Evolutionary conservation across 441 rosid genomes (phyloP).

Genomic region (Metrosideros polymorpha): DNA sequence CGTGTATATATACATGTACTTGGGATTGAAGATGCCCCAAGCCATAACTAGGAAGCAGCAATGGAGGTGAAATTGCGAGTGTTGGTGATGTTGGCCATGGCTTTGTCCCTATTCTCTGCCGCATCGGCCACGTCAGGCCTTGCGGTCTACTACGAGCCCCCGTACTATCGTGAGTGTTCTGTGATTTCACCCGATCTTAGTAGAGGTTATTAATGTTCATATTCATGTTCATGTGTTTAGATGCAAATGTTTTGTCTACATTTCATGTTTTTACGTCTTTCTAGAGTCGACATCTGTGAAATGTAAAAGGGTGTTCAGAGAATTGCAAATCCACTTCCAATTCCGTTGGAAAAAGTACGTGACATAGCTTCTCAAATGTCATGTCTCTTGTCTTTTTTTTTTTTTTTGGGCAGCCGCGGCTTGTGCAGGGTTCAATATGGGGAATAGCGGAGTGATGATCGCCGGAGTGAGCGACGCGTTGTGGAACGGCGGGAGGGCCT

Average conservation of each 20-base stretch:
- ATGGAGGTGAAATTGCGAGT: background rate
- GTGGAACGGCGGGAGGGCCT: conserved; percentile 7
- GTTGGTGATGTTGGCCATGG: background rate
- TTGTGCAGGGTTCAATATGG: background rate
- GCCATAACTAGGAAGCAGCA: background rate
- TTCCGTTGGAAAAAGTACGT: background rate
- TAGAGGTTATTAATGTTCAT: background rate
- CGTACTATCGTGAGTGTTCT: background rate
- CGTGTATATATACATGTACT: background rate
- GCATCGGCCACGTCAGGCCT: background rate
- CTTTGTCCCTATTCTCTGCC: background rate
- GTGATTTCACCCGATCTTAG: background rate
- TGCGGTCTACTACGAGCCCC: background rate
- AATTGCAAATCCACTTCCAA: background rate
- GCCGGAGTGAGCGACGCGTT: conserved; percentile 8
- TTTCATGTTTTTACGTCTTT: background rate
- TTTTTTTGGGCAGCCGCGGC: background rate
- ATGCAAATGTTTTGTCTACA: background rate
- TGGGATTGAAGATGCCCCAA: background rate
- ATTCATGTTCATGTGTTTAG: background rate
- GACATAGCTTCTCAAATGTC: background rate
- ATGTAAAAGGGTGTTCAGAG: background rate
- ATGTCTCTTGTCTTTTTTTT: background rate
- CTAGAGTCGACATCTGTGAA: background rate
- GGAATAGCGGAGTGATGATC: conserved; percentile 13